phyloP scores from a whole-genome alignment of 768 basidiomycete species.

The Lentinula lateritia region DNA sequence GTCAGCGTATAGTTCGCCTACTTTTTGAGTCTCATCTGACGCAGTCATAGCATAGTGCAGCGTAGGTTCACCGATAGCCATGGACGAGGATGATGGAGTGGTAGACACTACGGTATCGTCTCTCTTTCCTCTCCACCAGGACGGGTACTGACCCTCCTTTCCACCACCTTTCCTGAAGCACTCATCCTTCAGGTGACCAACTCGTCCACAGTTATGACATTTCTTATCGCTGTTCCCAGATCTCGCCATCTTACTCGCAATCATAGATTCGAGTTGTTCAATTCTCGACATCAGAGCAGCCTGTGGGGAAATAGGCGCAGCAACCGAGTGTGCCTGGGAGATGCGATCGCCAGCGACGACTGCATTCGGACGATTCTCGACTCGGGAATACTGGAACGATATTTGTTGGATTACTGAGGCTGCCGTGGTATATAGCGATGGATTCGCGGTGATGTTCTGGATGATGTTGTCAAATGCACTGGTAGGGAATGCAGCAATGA shows the following conservation, averaged over 20 bases:
- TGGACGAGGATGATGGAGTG: neutral
- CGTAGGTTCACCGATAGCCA: neutral
- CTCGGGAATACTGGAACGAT: neutral
- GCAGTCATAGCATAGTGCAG: neutral
- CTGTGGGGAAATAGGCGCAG: too few species aligned
- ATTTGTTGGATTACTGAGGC: neutral
- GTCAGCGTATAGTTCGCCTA: constrained; percentile 5
- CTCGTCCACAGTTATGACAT: too few species aligned
- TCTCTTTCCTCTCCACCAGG: constrained; percentile 10
- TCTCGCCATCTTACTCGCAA: neutral
- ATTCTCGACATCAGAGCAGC: neutral
- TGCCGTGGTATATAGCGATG: neutral
- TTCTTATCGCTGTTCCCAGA: neutral
- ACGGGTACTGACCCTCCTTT: constrained; percentile 14
- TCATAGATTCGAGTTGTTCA: neutral
- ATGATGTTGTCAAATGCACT: neutral
- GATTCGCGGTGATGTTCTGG: neutral
- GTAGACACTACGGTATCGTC: neutral
- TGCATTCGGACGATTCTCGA: neutral
- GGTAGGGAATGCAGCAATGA: neutral
- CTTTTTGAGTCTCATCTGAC: neutral
- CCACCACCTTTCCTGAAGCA: constrained; percentile 22
- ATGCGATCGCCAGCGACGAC: neutral
- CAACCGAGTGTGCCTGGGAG: neutral
- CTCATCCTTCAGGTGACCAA: constrained; percentile 12